phyloP scores from a whole-genome alignment of 1,139 yeast species.

The Debaryomycetaceae sp. region DNA sequence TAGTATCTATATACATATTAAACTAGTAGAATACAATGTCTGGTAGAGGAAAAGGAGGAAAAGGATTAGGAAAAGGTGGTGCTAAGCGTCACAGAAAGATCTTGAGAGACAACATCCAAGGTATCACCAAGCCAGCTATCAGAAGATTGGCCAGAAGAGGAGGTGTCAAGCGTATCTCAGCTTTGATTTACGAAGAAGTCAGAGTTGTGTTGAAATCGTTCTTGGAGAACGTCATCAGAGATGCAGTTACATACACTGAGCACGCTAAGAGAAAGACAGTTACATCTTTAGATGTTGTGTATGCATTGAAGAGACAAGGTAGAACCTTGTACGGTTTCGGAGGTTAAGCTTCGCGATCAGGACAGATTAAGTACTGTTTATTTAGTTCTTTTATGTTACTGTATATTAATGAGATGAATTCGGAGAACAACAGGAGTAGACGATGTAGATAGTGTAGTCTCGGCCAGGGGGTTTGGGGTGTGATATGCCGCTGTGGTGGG shows the following conservation, averaged over 20 bases:
- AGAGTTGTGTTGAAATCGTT: conserved; percentile 95
- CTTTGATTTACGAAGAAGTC: conserved; percentile 97
- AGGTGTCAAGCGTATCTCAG: conserved; percentile 99
- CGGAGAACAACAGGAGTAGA: too few relatives aligned
- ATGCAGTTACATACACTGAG: conserved; percentile 98
- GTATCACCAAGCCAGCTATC: conserved; percentile 99
- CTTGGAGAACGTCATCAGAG: conserved; percentile 97
- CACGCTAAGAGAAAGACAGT: conserved; percentile 99
- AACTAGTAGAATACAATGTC: conserved; percentile 62
- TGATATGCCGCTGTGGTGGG: too few relatives aligned
- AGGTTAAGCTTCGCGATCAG: conserved; percentile 54
- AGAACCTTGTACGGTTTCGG: conserved; percentile 99
- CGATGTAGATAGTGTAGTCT: too few relatives aligned
- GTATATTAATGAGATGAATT: conserved; percentile 4
- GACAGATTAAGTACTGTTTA: conserved; percentile 2
- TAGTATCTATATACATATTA: not conserved
- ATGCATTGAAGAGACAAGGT: conserved; percentile 99
- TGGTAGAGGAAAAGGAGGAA: conserved; percentile 99
- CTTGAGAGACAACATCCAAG: conserved; percentile 98
- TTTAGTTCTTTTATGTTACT: conserved; percentile 1
- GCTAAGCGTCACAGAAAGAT: conserved; percentile 99
- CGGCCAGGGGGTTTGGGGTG: too few relatives aligned
- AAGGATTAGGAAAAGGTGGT: conserved; percentile 99
- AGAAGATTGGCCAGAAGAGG: conserved; percentile 99
- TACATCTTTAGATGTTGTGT: conserved; percentile 96